phyloP scores from a whole-genome alignment of 2,329 filamentous ascomycete genomes.

The Paecilomyces sp. region DNA sequence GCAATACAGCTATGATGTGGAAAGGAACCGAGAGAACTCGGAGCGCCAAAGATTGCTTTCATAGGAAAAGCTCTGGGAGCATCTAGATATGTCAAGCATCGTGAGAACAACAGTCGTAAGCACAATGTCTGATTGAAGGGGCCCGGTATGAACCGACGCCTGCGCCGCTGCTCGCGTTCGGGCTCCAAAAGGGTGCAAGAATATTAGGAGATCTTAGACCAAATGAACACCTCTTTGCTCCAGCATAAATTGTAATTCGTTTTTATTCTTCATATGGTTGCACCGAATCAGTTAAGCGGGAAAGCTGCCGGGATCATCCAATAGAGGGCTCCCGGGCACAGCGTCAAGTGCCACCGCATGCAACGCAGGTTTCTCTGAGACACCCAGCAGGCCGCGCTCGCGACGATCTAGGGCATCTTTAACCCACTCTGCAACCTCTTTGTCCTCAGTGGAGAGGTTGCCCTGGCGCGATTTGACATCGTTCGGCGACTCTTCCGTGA shows the following conservation, averaged over 20 bases:
- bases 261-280: neutral
- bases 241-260: neutral
- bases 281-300: neutral
- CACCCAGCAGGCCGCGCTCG: constrained; percentile 50
- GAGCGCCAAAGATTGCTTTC: neutral
- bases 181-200: neutral
- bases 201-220: neutral
- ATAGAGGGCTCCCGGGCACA: constrained; percentile 40
- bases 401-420: constrained; percentile 61
- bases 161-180: neutral
- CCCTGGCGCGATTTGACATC: constrained; percentile 23
- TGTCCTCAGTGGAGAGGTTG: constrained; percentile 53
- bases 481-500: constrained; percentile 6
- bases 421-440: constrained; percentile 85
- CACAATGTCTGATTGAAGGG: neutral
- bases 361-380: constrained; percentile 65
- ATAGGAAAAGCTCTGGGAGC: neutral
- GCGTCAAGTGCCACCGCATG: constrained; percentile 80
- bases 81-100: neutral
- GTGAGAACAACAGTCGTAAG: neutral
- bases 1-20: neutral
- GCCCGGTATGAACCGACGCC: neutral
- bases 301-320: constrained; percentile 16
- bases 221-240: neutral
- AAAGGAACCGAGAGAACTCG: neutral